Evolutionary conservation across 441 rosid genomes (phyloP), one percentile per base, ranked within the genome.

Genomic region (Capsella rubella): DNA sequence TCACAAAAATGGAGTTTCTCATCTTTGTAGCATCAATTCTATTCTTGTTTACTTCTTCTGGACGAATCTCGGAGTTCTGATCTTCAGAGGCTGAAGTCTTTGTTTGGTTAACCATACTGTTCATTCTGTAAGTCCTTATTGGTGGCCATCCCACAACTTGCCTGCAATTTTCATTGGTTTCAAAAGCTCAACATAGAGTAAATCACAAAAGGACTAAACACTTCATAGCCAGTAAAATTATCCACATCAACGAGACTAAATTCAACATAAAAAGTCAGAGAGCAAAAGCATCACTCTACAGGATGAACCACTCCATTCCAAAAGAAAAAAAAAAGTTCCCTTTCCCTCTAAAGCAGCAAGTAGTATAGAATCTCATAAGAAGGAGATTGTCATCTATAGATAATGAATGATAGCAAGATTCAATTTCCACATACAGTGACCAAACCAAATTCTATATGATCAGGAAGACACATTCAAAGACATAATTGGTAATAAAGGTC

Each of bases 141-240:
- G 99, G 99, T 76, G 99, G 99, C 99, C 99, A 95, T 53, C 99
- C 99, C 61, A 90, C 92, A 46, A 88, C 91, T 72, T 89, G 98
- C 77, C 90, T 89, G 87, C 71, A 77, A 59, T 6, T 40, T 56
- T 13, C 9, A 31, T 64, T 52, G 43, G 40, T 21, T 15, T 31
- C 12, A 58, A 71, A 32, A 25, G 13, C 49, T 61, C 32, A 75
- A 53, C 49, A 43, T 12, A 61, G 45, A 18, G 42, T 64, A 29
- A 40, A 34, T 37, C 32, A 51, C 27, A 54, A 18, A 29, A 45
- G 25, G 27, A 34, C 3, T 47, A 42, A 47, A 73, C 52, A 11
- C 16, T 61, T 39, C 7, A 14, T 5, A 2, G 54, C 6, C 27
- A 47, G 52, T 18, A 6, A n/a, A 65, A 45, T 64, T 5, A 64